Conservation (phyloP, 2,329 filamentous ascomycete genomes). For the Camptophora hylomeconis region DNA sequence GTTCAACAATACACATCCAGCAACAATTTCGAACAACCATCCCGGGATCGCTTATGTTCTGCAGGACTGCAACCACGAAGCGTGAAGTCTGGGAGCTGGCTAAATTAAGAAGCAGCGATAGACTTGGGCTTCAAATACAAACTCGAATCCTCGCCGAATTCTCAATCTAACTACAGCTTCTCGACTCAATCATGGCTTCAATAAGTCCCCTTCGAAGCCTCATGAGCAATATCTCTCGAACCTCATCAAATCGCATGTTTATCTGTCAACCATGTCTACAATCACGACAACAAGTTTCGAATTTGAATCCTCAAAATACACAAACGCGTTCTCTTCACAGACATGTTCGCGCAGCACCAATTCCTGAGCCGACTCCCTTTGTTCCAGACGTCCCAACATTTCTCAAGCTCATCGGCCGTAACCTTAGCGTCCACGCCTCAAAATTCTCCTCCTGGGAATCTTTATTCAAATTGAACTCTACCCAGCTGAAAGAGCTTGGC, state of each 20-base stretch:
- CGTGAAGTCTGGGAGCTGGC: no score
- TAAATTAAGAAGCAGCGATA: no score
- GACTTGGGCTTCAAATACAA: no score
- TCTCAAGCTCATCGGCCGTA: slow-evolving; percentile 79
- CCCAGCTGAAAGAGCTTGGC: slow-evolving; percentile 68
- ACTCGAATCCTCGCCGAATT: no score
- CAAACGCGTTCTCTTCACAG: slow-evolving; percentile 30
- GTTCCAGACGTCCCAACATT: slow-evolving; percentile 51
- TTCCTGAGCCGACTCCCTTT: slow-evolving; percentile 58
- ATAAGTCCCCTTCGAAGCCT: slow-evolving; percentile 1
- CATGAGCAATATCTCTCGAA: slow-evolving; percentile 3
- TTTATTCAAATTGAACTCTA: slow-evolving; percentile 68
- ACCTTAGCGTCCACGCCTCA: slow-evolving; percentile 63
- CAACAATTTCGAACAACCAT: no score
- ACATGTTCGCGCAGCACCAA: slow-evolving; percentile 26
- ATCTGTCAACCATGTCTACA: slow-evolving; percentile 15
- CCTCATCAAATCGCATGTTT: slow-evolving; percentile 8
- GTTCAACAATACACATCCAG: no score
- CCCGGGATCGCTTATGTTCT: no score
- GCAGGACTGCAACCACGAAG: no score
- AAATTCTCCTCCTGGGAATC: slow-evolving; percentile 88
- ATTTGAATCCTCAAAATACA: slow-evolving; percentile 11
- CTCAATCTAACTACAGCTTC: no score
- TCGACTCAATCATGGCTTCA: not conserved
- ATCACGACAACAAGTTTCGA: slow-evolving; percentile 10